phyloP scores from a whole-genome alignment of 768 basidiomycete genomes.

The Lactifluus hygrophoroides region DNA sequence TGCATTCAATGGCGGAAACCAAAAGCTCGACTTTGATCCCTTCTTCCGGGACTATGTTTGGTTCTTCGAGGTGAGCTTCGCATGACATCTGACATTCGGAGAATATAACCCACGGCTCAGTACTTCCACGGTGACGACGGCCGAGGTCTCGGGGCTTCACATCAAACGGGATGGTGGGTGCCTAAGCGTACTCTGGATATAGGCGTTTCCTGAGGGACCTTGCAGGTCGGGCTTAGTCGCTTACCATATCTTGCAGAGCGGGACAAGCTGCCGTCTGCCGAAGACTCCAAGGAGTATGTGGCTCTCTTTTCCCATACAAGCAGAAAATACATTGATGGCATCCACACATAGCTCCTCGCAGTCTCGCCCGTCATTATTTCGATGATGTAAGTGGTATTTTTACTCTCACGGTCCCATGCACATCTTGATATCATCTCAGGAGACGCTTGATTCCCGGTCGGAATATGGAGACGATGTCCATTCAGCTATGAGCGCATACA shows the following conservation, averaged over 20 bases:
- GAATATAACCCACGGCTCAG: conserved; percentile 29
- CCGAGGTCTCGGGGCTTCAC: conserved; percentile 89
- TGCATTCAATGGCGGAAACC: conserved; percentile 87
- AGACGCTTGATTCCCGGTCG: conserved; percentile 63
- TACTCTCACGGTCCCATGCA: conserved; percentile 2
- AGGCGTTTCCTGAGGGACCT: background rate
- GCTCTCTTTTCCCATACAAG: background rate
- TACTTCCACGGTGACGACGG: conserved; percentile 96
- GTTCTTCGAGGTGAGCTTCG: conserved; percentile 75
- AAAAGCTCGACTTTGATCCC: conserved; percentile 82
- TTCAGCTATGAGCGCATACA: conserved; percentile 54
- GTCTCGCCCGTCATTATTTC: conserved; percentile 86
- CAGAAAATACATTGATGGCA: conserved; percentile 3
- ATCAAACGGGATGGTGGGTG: conserved; percentile 92
- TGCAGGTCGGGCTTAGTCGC: conserved; percentile 81
- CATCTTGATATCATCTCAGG: conserved; percentile 34
- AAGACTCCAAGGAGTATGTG: conserved; percentile 87
- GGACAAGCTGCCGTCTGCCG: conserved; percentile 80
- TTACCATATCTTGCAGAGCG: conserved; percentile 86
- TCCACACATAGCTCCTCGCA: conserved; percentile 60
- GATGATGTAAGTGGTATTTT: conserved; percentile 61
- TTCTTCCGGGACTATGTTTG: conserved; percentile 95
- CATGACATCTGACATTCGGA: background rate
- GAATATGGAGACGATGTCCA: conserved; percentile 66
- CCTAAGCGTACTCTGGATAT: background rate